Evolutionary conservation across 2,329 filamentous ascomycete species (phyloP).

Genomic region (Trichoderma sp.): DNA sequence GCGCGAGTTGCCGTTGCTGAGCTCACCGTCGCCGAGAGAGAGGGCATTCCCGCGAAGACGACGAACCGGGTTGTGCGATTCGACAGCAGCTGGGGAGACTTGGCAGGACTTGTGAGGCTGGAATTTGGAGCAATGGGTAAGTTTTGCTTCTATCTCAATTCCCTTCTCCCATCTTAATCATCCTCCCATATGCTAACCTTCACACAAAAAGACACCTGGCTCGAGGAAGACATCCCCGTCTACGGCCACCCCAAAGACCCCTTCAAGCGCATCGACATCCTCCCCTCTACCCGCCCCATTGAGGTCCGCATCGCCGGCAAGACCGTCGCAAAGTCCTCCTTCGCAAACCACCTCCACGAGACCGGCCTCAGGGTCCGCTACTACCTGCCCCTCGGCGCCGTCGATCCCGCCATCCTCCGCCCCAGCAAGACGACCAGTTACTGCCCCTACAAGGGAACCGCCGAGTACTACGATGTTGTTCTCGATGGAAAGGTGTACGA

Average conservation of each 20-base stretch:
- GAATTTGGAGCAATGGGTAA: slow-evolving; percentile 37
- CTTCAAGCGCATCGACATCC: slow-evolving; percentile 61
- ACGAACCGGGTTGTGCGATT: slow-evolving; percentile 40
- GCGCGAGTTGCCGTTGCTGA: slow-evolving; percentile 31
- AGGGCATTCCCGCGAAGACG: slow-evolving; percentile 26
- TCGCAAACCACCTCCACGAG: slow-evolving; percentile 56
- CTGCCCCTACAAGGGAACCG: slow-evolving; percentile 67
- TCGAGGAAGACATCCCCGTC: slow-evolving; percentile 58
- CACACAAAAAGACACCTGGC: slow-evolving; percentile 34
- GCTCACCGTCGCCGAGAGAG: slow-evolving; percentile 29
- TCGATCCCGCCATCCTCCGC: slow-evolving; percentile 44
- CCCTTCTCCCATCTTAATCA: rapidly evolving
- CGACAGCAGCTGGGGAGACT: slow-evolving; percentile 32
- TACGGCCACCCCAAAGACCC: slow-evolving; percentile 65
- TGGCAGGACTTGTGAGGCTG: slow-evolving; percentile 34
- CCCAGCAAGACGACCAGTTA: slow-evolving; percentile 51
- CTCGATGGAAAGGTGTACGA: slow-evolving; percentile 42
- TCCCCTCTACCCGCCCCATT: slow-evolving; percentile 53
- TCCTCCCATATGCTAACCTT: neutral
- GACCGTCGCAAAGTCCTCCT: slow-evolving; percentile 45
- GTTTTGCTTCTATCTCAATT: neutral
- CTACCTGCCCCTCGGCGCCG: slow-evolving; percentile 53
- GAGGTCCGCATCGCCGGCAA: slow-evolving; percentile 47
- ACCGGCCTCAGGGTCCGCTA: slow-evolving; percentile 57
- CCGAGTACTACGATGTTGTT: slow-evolving; percentile 58